Conservation (phyloP, 495 filamentous ascomycete genomes). For the Trichoderma reesei region DNA sequence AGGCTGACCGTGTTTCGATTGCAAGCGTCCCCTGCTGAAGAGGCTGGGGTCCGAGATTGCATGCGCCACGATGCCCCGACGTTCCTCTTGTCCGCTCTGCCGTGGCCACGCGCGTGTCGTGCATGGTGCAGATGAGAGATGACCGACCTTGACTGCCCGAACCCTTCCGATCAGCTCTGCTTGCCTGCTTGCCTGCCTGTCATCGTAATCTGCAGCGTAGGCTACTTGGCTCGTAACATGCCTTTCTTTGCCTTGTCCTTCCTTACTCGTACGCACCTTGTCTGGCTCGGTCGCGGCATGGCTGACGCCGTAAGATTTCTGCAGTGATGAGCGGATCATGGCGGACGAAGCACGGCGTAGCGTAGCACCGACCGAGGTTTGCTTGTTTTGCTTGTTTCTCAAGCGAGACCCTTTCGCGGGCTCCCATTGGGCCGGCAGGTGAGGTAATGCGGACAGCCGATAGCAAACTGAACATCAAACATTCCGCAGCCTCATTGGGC, state of each 20-base stretch:
- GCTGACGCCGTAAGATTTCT: background rate
- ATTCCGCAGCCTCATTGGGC: background rate
- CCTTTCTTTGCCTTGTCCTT: no score
- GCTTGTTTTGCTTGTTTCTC: background rate
- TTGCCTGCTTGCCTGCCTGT: background rate
- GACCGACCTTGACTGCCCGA: background rate
- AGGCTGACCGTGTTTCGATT: background rate
- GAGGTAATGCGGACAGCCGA: background rate
- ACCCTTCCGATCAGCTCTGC: constrained; percentile 3
- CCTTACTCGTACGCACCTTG: background rate
- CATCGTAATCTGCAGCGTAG: background rate
- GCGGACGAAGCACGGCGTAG: no score
- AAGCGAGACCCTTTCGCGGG: background rate
- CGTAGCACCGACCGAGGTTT: background rate
- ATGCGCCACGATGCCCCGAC: background rate
- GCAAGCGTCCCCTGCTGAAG: background rate
- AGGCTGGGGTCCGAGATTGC: background rate
- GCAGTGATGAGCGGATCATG: no score
- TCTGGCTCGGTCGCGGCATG: background rate
- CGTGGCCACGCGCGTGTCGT: constrained; percentile 6
- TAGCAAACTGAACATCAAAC: background rate
- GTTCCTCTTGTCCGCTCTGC: background rate
- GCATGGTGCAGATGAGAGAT: constrained; percentile 1
- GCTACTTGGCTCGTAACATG: no score
- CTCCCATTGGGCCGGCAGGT: background rate